Evolutionary conservation across 225 moss, liverwort and hornwort genomes (phyloP).

Genomic region (Sphagnum tenellum): DNA sequence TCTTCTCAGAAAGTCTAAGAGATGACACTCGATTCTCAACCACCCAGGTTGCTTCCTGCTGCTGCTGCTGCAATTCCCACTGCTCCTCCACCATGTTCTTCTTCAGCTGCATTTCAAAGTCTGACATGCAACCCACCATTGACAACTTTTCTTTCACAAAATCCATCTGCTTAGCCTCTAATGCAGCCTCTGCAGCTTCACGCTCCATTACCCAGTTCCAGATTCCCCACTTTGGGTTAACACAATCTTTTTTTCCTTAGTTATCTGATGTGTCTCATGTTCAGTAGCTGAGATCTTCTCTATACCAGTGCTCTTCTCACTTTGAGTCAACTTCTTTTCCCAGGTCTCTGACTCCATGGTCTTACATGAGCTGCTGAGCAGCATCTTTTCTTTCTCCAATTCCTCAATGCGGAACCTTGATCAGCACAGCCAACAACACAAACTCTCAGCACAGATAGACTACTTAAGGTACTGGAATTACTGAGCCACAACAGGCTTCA

Average conservation of each 20-base stretch:
- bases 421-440: neutral
- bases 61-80: conserved; percentile 49
- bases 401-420: conserved; percentile 54
- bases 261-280: conserved; percentile 39
- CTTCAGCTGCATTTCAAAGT: conserved; percentile 66
- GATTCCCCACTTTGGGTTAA: conserved; percentile 40
- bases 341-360: too few species aligned
- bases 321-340: too few species aligned
- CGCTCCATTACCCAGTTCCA: conserved; percentile 59
- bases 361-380: too few species aligned
- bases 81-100: conserved; percentile 22
- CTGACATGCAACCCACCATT: conserved; percentile 39
- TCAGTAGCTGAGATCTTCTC: too few species aligned
- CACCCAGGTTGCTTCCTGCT: conserved; percentile 18
- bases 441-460: neutral
- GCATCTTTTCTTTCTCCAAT: conserved; percentile 34
- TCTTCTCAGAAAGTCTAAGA: conserved; percentile 29
- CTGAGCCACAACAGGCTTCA: too few species aligned
- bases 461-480: neutral
- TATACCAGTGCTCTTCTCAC: conserved; percentile 2
- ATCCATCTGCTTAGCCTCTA: conserved; percentile 56
- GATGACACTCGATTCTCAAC: conserved; percentile 24
- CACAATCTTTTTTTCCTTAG: conserved; percentile 30
- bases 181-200: conserved; percentile 43
- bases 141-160: conserved; percentile 60